Base-by-base conservation (phyloP, 164 flowering plant genomes). In the Pachysandra terminalis region DNA sequence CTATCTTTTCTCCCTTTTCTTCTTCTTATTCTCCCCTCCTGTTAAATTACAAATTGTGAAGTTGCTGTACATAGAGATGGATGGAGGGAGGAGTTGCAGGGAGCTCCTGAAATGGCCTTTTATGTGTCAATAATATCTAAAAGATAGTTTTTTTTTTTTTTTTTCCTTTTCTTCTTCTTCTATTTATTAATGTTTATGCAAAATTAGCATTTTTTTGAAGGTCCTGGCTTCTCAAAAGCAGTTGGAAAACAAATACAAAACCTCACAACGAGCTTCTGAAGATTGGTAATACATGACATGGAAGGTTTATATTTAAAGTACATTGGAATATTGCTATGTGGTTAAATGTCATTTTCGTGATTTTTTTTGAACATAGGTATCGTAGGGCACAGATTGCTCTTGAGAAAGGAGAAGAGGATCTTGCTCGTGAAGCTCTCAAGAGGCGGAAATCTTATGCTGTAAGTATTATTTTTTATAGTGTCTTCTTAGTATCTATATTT, bases 221-320 rank as follows among this genome's bases (percentile, higher is more conserved):
- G 96, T 91, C 4, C 73, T 94, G 74, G 98, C 95, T 68, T 91
- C 97, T 58, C 98, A 91, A 68, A 94, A 94, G 81, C 88, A 79
- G 64, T 72, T 94, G 77, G 91, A 91, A 68, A 94, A 94, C 77
- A 88, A 83, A 78, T 88, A 82, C 68, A 91, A 85, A 81, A 84
- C 97, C 70, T 86, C 98, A 65, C 74, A 91, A 68, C 84, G 87
- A 76, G 89, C 97, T 76, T 90, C 97, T 59, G 92, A 87, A 57
- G 96, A 94, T 61, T 94, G 98, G 97, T 94, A 82, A 79, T 56
- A 53, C 28, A 26, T 40, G 27, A 0, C 57, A 49, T 32, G 35
- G 61, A 19, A 9, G 19, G 9, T 14, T 56, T 32, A 22, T n/a
- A 6, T 35, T 37, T 7, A 21, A 27, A 40, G 28, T 49, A 25